Base-by-base conservation (phyloP, 768 basidiomycete species). In the Hydnomerulius pinastri region DNA sequence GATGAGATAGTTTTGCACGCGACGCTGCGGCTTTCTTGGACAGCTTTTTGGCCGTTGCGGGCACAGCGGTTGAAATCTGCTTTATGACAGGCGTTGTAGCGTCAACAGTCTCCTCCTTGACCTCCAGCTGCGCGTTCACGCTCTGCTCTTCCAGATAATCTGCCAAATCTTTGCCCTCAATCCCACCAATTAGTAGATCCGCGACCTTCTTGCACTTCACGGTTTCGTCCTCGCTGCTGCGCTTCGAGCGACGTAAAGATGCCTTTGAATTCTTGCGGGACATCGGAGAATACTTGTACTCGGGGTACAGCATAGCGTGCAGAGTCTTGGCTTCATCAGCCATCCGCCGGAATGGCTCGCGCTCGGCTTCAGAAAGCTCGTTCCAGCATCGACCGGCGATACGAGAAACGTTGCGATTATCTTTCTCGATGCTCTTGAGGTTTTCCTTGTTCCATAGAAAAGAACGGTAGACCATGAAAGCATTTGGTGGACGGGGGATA, bases 391-490 rank as follows among this genome's bases (percentile, higher is more conserved):
- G 65, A 4, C 85, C 90, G 2, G 83, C 86, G 44, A 90, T 77
- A 48, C 82, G 77, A 50, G 84, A 86, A 50, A 92, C 79, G 47
- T 82, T 77, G 64, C 88, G 83, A 64, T 92, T 90, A 43, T 86
- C 82, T 52, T 73, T 77, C 69, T 87, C 86, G 43, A 80, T 72
- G 32, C 67, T 67, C 43, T 80, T 80, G 25, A 76, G 64, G 30
- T 75, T 71, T 3, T 74, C 69, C 53, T 77, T 77, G 44, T 73
- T 68, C 71, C 87, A 78, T 37, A 86, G 77, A 61, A 78, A 79
- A 17, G 84, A 89, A 33, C 91, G 83, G 65, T 81, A 92, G 52
- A 92, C 73, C 69, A 92, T 90, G 75, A 92, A 95, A 9, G 90
- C 86, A 61, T 94, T 95, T 48, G 87, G 78, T 2, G 92, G 92